Conservation (phyloP, 441 rosid species). For the Erodium texanum region DNA sequence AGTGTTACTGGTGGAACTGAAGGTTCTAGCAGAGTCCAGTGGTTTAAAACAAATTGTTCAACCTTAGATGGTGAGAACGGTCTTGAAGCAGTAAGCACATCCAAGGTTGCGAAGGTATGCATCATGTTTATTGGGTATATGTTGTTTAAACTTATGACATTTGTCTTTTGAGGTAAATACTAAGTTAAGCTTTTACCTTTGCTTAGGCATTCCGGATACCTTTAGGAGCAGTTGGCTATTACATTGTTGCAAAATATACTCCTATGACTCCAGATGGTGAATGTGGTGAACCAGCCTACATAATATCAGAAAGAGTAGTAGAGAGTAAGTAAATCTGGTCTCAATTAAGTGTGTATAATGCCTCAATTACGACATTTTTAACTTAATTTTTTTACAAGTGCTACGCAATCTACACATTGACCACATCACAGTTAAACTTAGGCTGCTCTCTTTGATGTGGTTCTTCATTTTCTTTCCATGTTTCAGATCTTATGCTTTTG, state of each 20-base stretch:
- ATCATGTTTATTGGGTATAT: conserved; percentile 9
- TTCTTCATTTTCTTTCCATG: conserved; percentile 2
- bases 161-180: conserved; percentile 16
- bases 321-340: conserved; percentile 54
- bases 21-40: conserved; percentile 92
- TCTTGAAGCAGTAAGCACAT: conserved; percentile 77
- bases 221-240: conserved; percentile 84
- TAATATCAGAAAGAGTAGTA: conserved; percentile 60
- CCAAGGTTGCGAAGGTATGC: conserved; percentile 83
- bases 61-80: conserved; percentile 45
- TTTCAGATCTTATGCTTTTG: not conserved
- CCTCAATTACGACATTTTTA: not conserved
- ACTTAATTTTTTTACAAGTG: not conserved
- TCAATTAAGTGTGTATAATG: not conserved
- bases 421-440: not conserved
- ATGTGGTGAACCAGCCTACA: conserved; percentile 80
- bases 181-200: conserved; percentile 24
- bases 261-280: conserved; percentile 88
- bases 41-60: conserved; percentile 72
- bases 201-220: conserved; percentile 91
- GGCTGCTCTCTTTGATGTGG: conserved; percentile 6
- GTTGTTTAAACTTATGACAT: not conserved
- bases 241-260: conserved; percentile 74
- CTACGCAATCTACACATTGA: not conserved
- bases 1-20: conserved; percentile 88